Evolutionary conservation across 73 alveolate genomes (phyloP).

Genomic region (Halteria grandinella): DNA sequence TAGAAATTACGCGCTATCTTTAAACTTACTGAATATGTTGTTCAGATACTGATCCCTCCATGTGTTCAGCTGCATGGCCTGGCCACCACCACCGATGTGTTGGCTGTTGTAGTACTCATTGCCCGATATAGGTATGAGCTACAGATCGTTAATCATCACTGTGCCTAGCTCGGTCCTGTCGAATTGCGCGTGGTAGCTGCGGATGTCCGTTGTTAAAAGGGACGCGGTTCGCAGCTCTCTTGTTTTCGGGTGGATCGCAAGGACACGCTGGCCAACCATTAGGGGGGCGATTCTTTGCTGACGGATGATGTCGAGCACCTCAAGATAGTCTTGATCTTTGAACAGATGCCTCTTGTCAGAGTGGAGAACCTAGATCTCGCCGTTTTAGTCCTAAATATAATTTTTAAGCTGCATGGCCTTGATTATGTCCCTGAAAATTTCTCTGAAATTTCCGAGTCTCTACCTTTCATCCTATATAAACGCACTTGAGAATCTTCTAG

Average conservation of each 20-base stretch:
- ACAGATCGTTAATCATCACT: conserved; percentile 29
- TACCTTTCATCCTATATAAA: conserved; percentile 62
- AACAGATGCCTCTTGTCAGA: conserved; percentile 54
- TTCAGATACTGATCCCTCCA: conserved; percentile 27
- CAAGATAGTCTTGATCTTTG: conserved; percentile 36
- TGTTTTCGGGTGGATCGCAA: conserved; percentile 75
- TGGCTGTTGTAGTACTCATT: conserved; percentile 18
- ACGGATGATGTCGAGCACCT: conserved; percentile 45
- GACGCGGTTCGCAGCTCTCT: conserved; percentile 68
- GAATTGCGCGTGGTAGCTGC: conserved; percentile 63
- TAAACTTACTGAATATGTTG: conserved; percentile 42
- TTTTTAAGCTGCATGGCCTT: conserved; percentile 34
- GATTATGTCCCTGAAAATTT: conserved; percentile 61
- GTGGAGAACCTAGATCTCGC: conserved; percentile 40
- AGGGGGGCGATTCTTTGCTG: conserved; percentile 49
- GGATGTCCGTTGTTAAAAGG: conserved; percentile 61
- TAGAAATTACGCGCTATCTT: not conserved
- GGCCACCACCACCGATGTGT: too few relatives aligned
- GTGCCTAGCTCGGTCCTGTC: conserved; percentile 76
- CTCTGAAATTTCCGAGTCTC: conserved; percentile 49
- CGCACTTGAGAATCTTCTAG: conserved; percentile 56
- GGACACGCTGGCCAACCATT: conserved; percentile 72
- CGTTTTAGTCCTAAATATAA: conserved; percentile 30
- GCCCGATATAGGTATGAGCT: conserved; percentile 64
- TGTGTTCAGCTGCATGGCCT: not conserved